Base-by-base conservation (phyloP, 192 early-diverging fungal species). In the Helicostylum pulchrum region DNA sequence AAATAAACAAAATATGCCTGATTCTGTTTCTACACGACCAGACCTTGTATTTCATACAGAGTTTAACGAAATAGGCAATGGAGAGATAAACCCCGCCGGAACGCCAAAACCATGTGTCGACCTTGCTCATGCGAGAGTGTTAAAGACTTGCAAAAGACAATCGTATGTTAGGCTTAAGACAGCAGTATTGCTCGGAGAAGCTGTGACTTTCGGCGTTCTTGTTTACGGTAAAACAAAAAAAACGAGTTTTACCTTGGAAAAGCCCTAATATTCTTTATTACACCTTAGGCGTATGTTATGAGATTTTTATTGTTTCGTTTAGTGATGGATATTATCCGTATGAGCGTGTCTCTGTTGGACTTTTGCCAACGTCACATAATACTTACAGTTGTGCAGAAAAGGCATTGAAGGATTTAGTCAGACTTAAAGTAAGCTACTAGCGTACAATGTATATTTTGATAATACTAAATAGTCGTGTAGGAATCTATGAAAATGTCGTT, bases 291-390 rank as follows among this genome's bases (percentile, higher is more conserved):
- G 44, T 60, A 12, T 60, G 17, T 5, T 60, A 60, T 31, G 58
- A 60, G 20, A 60, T 14, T 14, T 60, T 21, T 60, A 14, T 47
- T 20, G 58, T 47, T 47, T 21, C 58, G 4, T 60, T 60, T 48
- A 47, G 20, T 47, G 45, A 60, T 14, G 58, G 58, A 45, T 60
- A 60, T 60, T 60, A 60, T 60, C 45, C 58, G 10, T 47, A 53
- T 31, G 45, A 47, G 58, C 58, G 58, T 21, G 23, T 60, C 45
- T 47, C 58, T 47, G 58, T 60, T 15, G 58, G 58, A 47, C 45
- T 60, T 43, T 21, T 60, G 58, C 45, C 58, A 8, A 60, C 58
- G 2, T 60, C 58, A 43, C n/a, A 7, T 12, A 47, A 2, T 44
- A 47, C 58, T 47, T 60, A 60, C 14, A 60, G 47, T 47, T 12